These are phyloP conservation scores for Thraustotheca clavata DNA, from an alignment of 352 stramenopile genomes.

Conservation along the genomic window DNA sequence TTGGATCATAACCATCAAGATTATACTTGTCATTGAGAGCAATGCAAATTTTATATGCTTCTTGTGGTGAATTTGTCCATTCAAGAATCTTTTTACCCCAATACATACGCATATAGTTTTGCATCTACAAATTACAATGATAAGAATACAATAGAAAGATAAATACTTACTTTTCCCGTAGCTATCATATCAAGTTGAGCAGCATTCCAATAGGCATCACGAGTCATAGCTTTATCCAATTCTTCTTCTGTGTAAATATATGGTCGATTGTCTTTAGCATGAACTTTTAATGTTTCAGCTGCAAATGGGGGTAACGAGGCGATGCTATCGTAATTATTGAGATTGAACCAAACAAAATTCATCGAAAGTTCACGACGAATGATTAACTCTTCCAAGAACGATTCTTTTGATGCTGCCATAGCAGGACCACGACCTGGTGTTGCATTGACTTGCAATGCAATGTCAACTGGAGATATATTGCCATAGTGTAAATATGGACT, in stretches of 20 bases:
- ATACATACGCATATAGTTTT: constrained; percentile 97
- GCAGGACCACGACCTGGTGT: constrained; percentile 5
- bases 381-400: constrained; percentile 94
- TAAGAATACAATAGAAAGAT: constrained; percentile 18
- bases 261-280: constrained; percentile 81
- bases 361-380: constrained; percentile 94
- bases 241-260: constrained; percentile 87
- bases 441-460: constrained; percentile 34
- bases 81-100: constrained; percentile 99
- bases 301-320: constrained; percentile 86
- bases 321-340: constrained; percentile 91
- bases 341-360: constrained; percentile 97
- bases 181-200: constrained; percentile 93
- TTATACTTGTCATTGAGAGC: constrained; percentile 99
- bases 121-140: constrained; percentile 33
- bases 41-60: constrained; percentile 89
- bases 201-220: constrained; percentile 98
- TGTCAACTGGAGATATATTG: constrained; percentile 62
- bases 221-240: constrained; percentile 88
- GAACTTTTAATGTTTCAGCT: constrained; percentile 83
- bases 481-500: constrained; percentile 93
- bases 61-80: constrained; percentile 89
- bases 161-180: constrained; percentile 87
- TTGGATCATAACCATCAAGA: constrained; percentile 95
- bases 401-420: constrained; percentile 14